phyloP scores from a whole-genome alignment of 495 filamentous ascomycete genomes.

The Coniosporium apollinis region DNA sequence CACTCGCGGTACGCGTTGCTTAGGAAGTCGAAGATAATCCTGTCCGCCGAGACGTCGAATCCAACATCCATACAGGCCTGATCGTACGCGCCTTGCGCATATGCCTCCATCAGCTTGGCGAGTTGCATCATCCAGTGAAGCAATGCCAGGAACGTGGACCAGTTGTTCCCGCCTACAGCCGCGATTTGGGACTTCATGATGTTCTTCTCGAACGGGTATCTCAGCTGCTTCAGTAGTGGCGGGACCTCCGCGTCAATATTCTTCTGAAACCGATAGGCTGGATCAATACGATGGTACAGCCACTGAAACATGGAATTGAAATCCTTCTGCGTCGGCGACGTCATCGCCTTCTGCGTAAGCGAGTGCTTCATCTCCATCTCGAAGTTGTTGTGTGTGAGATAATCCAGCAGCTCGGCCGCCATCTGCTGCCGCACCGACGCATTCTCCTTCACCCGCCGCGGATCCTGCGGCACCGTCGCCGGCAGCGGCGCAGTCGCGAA shows the following conservation, averaged over 20 bases:
- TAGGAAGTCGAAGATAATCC: conserved; percentile 85
- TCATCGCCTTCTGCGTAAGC: conserved; percentile 69
- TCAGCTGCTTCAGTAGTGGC: conserved; percentile 72
- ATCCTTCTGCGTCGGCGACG: conserved; percentile 93
- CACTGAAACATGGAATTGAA: conserved; percentile 96
- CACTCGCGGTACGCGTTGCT: conserved; percentile 82
- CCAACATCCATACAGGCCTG: conserved; percentile 76
- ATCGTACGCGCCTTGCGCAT: conserved; percentile 57
- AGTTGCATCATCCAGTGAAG: conserved; percentile 99
- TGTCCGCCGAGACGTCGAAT: conserved; percentile 69
- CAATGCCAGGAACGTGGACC: conserved; percentile 82
- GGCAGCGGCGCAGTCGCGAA: conserved; percentile 69
- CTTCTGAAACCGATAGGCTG: conserved; percentile 77
- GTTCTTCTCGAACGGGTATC: conserved; percentile 84
- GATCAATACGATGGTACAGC: conserved; percentile 89
- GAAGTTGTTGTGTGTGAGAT: conserved; percentile 76
- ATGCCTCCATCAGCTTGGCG: conserved; percentile 76
- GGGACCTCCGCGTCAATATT: conserved; percentile 89
- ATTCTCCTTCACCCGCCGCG: conserved; percentile 77
- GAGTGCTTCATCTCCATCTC: conserved; percentile 94
- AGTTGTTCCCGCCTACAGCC: conserved; percentile 89
- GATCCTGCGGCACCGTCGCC: conserved; percentile 69
- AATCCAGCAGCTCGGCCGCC: conserved; percentile 79
- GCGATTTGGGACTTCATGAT: conserved; percentile 91
- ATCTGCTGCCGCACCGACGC: conserved; percentile 58